Evolutionary conservation across 768 basidiomycete species (phyloP).

Genomic region (Hypholoma sublateritium): DNA sequence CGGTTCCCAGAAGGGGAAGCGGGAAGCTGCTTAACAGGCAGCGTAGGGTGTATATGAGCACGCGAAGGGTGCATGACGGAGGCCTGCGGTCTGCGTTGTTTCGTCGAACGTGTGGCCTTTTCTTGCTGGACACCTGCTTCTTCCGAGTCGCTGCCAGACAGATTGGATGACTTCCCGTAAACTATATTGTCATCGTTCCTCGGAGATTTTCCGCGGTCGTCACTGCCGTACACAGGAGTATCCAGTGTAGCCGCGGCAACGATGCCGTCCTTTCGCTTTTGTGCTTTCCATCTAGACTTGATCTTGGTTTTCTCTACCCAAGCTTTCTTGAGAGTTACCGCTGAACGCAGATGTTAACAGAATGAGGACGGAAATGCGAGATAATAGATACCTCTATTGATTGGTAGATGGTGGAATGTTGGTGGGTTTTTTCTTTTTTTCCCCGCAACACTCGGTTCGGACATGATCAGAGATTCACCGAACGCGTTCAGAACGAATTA

Average conservation of each 20-base stretch:
- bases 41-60: constrained; percentile 25
- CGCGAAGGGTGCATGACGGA: constrained; percentile 25
- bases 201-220: constrained; percentile 13
- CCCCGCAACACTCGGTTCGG: constrained; percentile 23
- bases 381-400: constrained; percentile 51
- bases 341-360: constrained; percentile 34
- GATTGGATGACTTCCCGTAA: too few relatives aligned
- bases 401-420: constrained; percentile 67
- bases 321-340: constrained; percentile 76
- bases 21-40: constrained; percentile 12
- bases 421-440: constrained; percentile 63
- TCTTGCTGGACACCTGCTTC: constrained; percentile 7
- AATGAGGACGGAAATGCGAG: background rate
- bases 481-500: constrained; percentile 3
- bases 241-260: constrained; percentile 17
- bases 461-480: constrained; percentile 13
- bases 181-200: background rate
- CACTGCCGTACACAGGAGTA: constrained; percentile 17
- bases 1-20: background rate
- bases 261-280: constrained; percentile 53
- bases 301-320: constrained; percentile 81
- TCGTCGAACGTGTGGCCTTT: background rate
- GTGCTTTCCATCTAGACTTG: constrained; percentile 73
- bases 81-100: background rate
- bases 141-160: background rate